Evolutionary conservation across 176 grass and related monocot genomes (phyloP).

Genomic region (Thalia dealbata): DNA sequence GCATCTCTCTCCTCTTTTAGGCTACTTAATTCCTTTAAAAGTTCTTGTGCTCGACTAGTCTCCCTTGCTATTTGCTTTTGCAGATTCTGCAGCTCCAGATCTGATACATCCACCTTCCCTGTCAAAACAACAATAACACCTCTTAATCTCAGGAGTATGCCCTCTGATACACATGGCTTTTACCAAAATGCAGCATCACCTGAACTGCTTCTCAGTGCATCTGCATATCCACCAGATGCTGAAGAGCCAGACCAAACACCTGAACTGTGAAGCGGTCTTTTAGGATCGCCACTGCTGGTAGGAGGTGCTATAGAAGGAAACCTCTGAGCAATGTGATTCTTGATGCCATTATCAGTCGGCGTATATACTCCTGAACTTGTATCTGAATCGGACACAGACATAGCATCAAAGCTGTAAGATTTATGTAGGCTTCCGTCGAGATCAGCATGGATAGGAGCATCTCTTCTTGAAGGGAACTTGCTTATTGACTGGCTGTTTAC

Average conservation of each 20-base stretch:
- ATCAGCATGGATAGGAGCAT: slow-evolving; percentile 23
- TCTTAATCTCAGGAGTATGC: slow-evolving; percentile 66
- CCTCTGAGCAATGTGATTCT: slow-evolving; percentile 33
- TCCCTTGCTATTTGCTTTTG: slow-evolving; percentile 85
- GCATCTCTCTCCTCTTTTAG: slow-evolving; percentile 78
- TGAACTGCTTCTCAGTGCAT: slow-evolving; percentile 76
- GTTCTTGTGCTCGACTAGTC: slow-evolving; percentile 59
- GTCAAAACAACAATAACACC: slow-evolving; percentile 57
- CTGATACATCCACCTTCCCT: slow-evolving; percentile 68
- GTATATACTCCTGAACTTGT: slow-evolving; percentile 64
- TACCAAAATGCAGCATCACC: slow-evolving; percentile 50
- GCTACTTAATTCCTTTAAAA: slow-evolving; percentile 55
- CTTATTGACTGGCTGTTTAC: slow-evolving; percentile 43
- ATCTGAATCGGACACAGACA: slow-evolving; percentile 71
- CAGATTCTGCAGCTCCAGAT: slow-evolving; percentile 87
- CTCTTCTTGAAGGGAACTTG: slow-evolving; percentile 57
- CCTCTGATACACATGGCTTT: slow-evolving; percentile 31
- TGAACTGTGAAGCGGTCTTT: slow-evolving; percentile 47
- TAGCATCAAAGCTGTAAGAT: slow-evolving; percentile 61
- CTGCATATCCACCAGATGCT: slow-evolving; percentile 56
- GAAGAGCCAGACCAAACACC: slow-evolving; percentile 78
- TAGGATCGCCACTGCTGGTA: slow-evolving; percentile 31
- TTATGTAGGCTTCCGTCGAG: slow-evolving; percentile 41
- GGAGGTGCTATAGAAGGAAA: slow-evolving; percentile 41
- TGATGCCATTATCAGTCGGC: slow-evolving; percentile 42